Percentiles rank a stretch among this genome's conserved stretches.
These are phyloP conservation scores for Acer saccharum DNA, from an alignment of 345 rosid species.

Conservation along the genomic window DNA sequence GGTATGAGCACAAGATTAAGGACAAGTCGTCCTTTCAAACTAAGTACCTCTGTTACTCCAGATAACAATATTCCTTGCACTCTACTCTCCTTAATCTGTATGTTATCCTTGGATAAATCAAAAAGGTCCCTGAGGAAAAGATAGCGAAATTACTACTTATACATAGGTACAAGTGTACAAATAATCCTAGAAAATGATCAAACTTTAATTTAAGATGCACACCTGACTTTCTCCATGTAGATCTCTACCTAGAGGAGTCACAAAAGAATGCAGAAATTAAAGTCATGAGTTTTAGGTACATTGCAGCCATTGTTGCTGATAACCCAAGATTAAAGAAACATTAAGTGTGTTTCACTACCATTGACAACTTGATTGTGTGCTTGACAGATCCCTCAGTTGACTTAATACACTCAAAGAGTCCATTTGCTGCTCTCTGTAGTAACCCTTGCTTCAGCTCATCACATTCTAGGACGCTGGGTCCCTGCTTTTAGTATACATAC, in stretches of 20 bases:
- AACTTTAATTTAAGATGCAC: conserved; percentile 3
- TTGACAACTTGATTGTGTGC: conserved; percentile 64
- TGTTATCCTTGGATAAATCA: conserved; percentile 77
- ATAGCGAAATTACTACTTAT: not conserved
- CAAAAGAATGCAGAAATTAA: conserved; percentile 8
- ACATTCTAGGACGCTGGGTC: conserved; percentile 52
- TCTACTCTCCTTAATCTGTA: conserved; percentile 83
- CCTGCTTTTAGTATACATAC: conserved; percentile 44
- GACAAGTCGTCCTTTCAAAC: not conserved
- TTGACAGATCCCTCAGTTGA: conserved; percentile 48
- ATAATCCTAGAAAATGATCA: not conserved
- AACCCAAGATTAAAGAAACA: not conserved
- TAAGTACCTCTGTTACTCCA: conserved; percentile 70
- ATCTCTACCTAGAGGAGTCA: conserved; percentile 69
- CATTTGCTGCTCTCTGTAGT: conserved; percentile 72
- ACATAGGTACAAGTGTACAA: not conserved
- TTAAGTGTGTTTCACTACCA: conserved; percentile 47
- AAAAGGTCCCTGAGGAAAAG: conserved; percentile 65
- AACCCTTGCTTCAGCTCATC: conserved; percentile 70
- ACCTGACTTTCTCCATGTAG: conserved; percentile 97
- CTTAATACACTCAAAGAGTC: conserved; percentile 53
- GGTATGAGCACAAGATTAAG: not conserved
- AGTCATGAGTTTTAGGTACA: conserved; percentile 4
- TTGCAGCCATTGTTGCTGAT: not conserved
- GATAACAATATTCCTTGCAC: conserved; percentile 62